phyloP scores from a whole-genome alignment of 2,329 filamentous ascomycete genomes.

The Corinectria fuckeliana region DNA sequence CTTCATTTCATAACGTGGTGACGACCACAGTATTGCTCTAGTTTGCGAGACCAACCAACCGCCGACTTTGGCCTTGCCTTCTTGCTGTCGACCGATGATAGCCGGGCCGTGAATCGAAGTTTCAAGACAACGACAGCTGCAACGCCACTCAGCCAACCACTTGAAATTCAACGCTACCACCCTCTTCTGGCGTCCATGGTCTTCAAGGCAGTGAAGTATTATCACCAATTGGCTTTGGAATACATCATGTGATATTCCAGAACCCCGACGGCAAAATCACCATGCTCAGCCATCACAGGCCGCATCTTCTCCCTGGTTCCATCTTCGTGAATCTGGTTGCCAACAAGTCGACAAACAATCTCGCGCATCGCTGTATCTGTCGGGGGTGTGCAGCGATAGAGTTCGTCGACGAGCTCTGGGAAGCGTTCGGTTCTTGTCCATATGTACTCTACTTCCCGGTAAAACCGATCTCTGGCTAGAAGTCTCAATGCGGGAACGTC shows the following conservation, averaged over 20 bases:
- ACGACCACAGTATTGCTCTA: neutral
- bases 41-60: neutral
- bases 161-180: too few relatives aligned
- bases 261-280: constrained; percentile 18
- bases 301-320: constrained; percentile 9
- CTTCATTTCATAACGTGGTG: neutral
- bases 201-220: neutral
- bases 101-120: neutral
- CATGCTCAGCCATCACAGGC: constrained; percentile 16
- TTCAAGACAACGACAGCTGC: neutral
- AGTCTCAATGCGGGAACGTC: constrained; percentile 42
- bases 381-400: constrained; percentile 12
- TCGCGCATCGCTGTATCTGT: constrained; percentile 17
- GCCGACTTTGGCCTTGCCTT: neutral
- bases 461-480: constrained; percentile 41
- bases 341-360: constrained; percentile 25
- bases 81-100: neutral
- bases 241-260: constrained; percentile 20
- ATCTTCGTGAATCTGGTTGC: neutral
- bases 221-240: neutral
- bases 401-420: constrained; percentile 16
- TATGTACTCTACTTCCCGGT: constrained; percentile 23
- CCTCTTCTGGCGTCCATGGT: too few relatives aligned
- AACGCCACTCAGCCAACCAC: neutral
- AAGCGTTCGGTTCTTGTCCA: constrained; percentile 18